Base-by-base conservation (phyloP, 306 rosid species). In the Cicer pinnatifidum region DNA sequence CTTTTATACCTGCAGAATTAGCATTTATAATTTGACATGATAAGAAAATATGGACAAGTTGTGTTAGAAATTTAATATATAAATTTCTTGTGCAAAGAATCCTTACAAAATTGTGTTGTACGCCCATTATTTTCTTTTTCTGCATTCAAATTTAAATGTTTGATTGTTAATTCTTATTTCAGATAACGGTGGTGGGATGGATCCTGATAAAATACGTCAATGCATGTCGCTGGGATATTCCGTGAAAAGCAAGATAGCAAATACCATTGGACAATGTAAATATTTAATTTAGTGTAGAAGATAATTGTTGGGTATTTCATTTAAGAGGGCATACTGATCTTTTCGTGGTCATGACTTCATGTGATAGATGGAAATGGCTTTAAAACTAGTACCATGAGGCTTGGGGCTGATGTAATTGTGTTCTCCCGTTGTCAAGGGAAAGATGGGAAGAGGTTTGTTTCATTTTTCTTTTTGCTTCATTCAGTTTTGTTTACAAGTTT, bases 181-280 rank as follows among this genome's bases (percentile, higher is more conserved):
- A 95, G 99, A 95, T 88, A 87, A 95, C 79, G 99, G 99, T 43
- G 99, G 99, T 78, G 99, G 99, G 77, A 95, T 95, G 99, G 83
- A 83, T 86, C 97, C 99, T 1, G 97, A 95, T 69, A 95, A 91
- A 85, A 90, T 95, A 89, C 97, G 99, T 51, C 96, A 91, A 63
- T 95, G 99, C 96, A 88, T 95, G 97, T 95, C 99, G 0, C 78
- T 95, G 79, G 99, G 99, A 41, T 91, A 91, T 81, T 95, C 99
- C 9, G 85, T 39, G 39, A 95, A 95, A 85, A 90, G 89, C 97
- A 90, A 91, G 86, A 0, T 88, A 8, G 93, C 97, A 44, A 88
- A 95, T 82, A 91, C 99, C 47, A 95, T 95, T 59, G 99, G 99
- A 65, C 99, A 95, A 77, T 87, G 91, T 88, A 87, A 81, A 35